Percentiles rank a stretch among this genome's conserved stretches.
These are phyloP conservation scores for Hippophae gyantsensis DNA, from an alignment of 306 rosid genomes.

Conservation along the genomic window DNA sequence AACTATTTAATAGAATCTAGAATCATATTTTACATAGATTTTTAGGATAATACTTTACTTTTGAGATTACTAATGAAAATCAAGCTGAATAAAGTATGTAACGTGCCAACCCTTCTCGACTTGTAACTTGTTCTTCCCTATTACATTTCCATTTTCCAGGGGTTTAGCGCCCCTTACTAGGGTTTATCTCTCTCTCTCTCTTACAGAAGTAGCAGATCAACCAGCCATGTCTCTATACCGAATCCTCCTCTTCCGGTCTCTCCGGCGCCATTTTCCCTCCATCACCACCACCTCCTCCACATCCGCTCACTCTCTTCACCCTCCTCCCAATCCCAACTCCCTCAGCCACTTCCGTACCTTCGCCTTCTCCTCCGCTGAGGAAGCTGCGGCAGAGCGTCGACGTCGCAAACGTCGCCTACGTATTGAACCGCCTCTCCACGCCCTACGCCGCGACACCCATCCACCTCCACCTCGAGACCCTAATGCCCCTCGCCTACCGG, in stretches of 20 bases:
- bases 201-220: no score
- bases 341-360: conserved; percentile 36
- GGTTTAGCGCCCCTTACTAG: neutral
- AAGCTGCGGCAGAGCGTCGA: conserved; percentile 91
- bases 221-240: conserved; percentile 44
- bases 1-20: no score
- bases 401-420: conserved; percentile 84
- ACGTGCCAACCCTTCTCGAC: no score
- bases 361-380: conserved; percentile 86
- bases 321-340: neutral
- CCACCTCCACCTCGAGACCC: conserved; percentile 55
- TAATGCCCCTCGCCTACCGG: conserved; percentile 83
- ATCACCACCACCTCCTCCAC: conserved; percentile 6
- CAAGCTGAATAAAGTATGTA: no score
- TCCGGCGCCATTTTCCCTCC: conserved; percentile 29
- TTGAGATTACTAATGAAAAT: no score
- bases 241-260: conserved; percentile 45
- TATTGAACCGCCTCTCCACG: conserved; percentile 82
- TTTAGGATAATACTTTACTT: no score
- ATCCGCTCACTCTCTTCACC: conserved; percentile 4
- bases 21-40: no score
- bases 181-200: neutral
- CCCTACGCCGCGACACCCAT: conserved; percentile 59
- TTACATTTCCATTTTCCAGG: no score
- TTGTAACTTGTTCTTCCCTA: no score